These are phyloP conservation scores for Fistulina hepatica DNA, from an alignment of 1,284 basidiomycete genomes.

Conservation along the genomic window DNA sequence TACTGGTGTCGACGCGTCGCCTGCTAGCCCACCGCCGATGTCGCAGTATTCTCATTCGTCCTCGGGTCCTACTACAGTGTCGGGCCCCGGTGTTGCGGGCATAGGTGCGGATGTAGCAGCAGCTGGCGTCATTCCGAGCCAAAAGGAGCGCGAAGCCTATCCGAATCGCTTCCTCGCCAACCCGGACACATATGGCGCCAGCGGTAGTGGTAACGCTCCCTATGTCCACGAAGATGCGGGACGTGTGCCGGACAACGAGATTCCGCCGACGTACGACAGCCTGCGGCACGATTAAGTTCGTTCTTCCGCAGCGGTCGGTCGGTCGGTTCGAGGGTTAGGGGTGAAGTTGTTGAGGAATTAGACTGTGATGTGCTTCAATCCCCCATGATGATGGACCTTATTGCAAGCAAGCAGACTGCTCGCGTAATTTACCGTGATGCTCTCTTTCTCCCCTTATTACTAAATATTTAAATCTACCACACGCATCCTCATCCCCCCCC, in stretches of 20 bases:
- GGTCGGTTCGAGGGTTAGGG: too few species aligned
- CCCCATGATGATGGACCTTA: too few species aligned
- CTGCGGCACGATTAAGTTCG: slow-evolving; percentile 10
- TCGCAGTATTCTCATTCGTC: slow-evolving; percentile 15
- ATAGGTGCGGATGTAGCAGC: neutral
- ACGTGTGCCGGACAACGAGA: slow-evolving; percentile 14
- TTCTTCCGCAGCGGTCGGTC: too few species aligned
- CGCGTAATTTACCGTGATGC: too few species aligned
- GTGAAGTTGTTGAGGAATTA: too few species aligned
- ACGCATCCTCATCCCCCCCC: too few species aligned
- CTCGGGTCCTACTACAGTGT: slow-evolving; percentile 3
- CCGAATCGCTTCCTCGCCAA: neutral
- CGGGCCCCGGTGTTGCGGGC: slow-evolving; percentile 1
- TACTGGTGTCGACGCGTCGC: too few species aligned
- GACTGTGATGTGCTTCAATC: too few species aligned
- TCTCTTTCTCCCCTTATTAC: too few species aligned
- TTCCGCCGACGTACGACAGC: slow-evolving; percentile 19
- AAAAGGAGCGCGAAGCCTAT: neutral
- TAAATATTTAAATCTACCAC: too few species aligned
- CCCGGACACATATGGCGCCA: neutral
- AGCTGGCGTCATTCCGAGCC: neutral
- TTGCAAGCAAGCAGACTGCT: too few species aligned
- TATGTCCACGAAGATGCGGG: slow-evolving; percentile 18
- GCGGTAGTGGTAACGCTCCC: slow-evolving; percentile 6
- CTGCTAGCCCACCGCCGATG: slow-evolving; percentile 14